A percentile compares a stretch with the other conserved stretches of the same genome.
phyloP scores from a whole-genome alignment of 2,329 filamentous ascomycete species.

The Fusarium sp. region DNA sequence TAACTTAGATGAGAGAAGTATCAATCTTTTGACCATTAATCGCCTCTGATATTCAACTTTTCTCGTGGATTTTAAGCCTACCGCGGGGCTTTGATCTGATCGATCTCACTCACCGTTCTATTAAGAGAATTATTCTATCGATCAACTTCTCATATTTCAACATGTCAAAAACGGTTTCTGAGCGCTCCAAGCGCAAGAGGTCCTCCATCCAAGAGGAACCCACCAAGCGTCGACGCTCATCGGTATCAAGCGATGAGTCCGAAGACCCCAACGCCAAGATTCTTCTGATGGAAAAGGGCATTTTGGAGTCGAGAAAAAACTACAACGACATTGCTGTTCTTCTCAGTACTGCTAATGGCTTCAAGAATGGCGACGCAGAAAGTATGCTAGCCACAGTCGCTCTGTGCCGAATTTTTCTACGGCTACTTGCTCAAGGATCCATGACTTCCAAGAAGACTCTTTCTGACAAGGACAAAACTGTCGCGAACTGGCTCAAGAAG shows the following conservation, averaged over 20 bases:
- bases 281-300: slow-evolving; percentile 79
- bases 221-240: slow-evolving; percentile 64
- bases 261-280: slow-evolving; percentile 73
- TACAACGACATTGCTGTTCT: slow-evolving; percentile 90
- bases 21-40: slow-evolving; percentile 4
- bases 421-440: slow-evolving; percentile 78
- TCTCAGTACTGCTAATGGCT: slow-evolving; percentile 65
- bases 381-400: slow-evolving; percentile 79
- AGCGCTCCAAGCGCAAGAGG: slow-evolving; percentile 65
- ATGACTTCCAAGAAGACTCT: slow-evolving; percentile 73
- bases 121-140: not conserved
- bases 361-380: slow-evolving; percentile 61
- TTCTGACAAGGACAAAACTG: slow-evolving; percentile 78
- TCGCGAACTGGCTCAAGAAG: slow-evolving; percentile 82
- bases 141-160: slow-evolving; percentile 1
- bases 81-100: not conserved
- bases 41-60: not conserved
- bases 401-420: slow-evolving; percentile 86
- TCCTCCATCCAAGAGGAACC: slow-evolving; percentile 55
- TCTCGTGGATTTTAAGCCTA: not conserved
- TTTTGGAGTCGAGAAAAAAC: slow-evolving; percentile 86
- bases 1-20: slow-evolving; percentile 30
- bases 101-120: not conserved
- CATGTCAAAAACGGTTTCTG: slow-evolving; percentile 46
- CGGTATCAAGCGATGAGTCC: slow-evolving; percentile 60